Percentiles rank a stretch among this genome's conserved stretches.
phyloP scores from a whole-genome alignment of 2,329 filamentous ascomycete genomes.

The Chaetomium olivaceum region DNA sequence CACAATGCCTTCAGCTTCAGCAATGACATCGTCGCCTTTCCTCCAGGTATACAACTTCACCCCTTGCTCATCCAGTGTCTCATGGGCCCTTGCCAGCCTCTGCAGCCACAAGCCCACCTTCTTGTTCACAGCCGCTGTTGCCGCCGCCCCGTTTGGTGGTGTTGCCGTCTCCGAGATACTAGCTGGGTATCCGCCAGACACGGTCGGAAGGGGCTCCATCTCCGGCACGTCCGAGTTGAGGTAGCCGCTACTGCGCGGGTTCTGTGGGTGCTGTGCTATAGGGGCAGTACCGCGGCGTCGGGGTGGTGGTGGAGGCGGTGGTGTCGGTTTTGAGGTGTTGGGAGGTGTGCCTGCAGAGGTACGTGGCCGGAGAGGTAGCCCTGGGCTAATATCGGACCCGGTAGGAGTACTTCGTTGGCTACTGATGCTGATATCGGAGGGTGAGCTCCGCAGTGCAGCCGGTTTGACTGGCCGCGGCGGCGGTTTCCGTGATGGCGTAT shows the following conservation, averaged over 20 bases:
- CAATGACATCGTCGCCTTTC: conserved; percentile 67
- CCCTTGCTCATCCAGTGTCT: conserved; percentile 60
- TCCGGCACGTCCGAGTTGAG: conserved; percentile 2
- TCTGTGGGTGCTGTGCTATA: neutral
- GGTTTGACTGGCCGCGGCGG: conserved; percentile 63
- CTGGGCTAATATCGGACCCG: neutral
- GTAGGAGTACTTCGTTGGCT: conserved; percentile 4
- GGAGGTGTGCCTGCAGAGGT: conserved; percentile 10
- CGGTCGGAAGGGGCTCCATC: neutral
- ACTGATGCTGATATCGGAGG: conserved; percentile 35
- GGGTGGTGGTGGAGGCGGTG: conserved; percentile 50
- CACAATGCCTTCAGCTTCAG: conserved; percentile 66
- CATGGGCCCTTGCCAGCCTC: conserved; percentile 65
- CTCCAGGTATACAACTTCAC: conserved; percentile 74
- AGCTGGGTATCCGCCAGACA: neutral
- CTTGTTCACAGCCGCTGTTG: conserved; percentile 52
- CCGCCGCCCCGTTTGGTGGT: conserved; percentile 12
- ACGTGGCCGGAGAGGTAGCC: conserved; percentile 9
- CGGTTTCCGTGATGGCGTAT: conserved; percentile 35
- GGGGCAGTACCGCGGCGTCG: conserved; percentile 45
- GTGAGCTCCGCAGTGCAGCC: conserved; percentile 50
- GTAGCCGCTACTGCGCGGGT: conserved; percentile 2
- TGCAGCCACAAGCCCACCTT: conserved; percentile 72
- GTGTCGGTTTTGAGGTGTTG: conserved; percentile 25
- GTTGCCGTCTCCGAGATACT: conserved; percentile 3